Evolutionary conservation across 176 grass and related monocot genomes (phyloP), one percentile per base, ranked within the genome.

Genomic region (Calamus simplicifolius): DNA sequence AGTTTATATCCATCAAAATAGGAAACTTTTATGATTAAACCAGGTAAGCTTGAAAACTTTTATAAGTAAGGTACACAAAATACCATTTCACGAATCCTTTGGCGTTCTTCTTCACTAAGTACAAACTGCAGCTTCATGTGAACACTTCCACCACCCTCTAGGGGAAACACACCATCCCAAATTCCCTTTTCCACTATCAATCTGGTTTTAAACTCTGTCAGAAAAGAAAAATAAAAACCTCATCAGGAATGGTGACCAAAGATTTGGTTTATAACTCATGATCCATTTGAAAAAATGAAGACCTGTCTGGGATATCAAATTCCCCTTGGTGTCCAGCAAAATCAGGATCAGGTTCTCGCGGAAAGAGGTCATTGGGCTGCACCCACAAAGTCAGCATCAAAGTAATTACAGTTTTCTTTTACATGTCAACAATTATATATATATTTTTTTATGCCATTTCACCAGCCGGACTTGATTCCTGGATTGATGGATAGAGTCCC

Each of bases 61-160:
- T 1, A 43, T 43, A 13, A 43, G 35, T 23, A 43, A 43, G 10
- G 10, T 12, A 43, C 10, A 13, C 35, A 43, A 43, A 43, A 43
- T 71, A 81, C 79, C 63, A 76, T 30, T 71, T 82, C 67, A 49
- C 54, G 59, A 18, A 82, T 67, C 57, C 74, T 76, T 61, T 71
- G 25, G 23, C 19, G 53, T 53, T 76, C 73, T 52, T 82, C 61
- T 71, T 82, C 66, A 27, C 48, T 81, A 19, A 82, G 79, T 25
- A 71, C 27, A 16, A 82, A 82, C 13, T 51, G 61, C 28, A 82
- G 63, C 29, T 43, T 82, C 49, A 82, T 52, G 27, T 58, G 62
- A 4, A 71, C 54, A 71, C 52, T 49, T 43, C 54, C 55, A 71
- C 66, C 54, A 67, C 30, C 35, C 66, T 64, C 49, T 31, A 82